Conservation (phyloP, 768 basidiomycete species). For the Sarcodon sp. region DNA sequence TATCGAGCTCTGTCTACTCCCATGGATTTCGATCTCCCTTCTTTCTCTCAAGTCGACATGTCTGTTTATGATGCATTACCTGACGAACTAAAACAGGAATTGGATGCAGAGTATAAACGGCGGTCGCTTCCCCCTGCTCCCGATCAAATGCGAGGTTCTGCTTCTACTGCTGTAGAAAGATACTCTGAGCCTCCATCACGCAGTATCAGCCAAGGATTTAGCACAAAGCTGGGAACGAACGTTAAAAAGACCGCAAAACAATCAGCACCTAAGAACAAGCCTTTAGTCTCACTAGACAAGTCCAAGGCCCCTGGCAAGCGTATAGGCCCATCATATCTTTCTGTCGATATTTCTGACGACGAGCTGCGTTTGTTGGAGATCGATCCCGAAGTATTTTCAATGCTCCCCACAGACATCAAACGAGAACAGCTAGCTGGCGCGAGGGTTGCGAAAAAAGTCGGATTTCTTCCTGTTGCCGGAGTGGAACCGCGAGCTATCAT, state of each 20-base stretch:
- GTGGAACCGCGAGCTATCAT: constrained; percentile 29
- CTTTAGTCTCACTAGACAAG: constrained; percentile 23
- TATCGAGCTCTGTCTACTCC: not conserved
- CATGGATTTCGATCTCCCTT: constrained; percentile 35
- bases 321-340: constrained; percentile 19
- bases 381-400: constrained; percentile 58
- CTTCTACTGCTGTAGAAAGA: not conserved
- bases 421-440: constrained; percentile 60
- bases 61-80: constrained; percentile 63
- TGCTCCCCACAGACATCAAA: constrained; percentile 54
- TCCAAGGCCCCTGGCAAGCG: constrained; percentile 24
- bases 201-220: constrained; percentile 1
- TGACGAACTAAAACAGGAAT: constrained; percentile 51
- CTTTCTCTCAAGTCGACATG: constrained; percentile 66
- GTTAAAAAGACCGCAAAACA: constrained; percentile 50
- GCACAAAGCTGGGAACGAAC: constrained; percentile 14
- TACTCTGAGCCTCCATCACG: constrained; percentile 6
- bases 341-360: constrained; percentile 28
- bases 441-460: constrained; percentile 28
- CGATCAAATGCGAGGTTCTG: constrained; percentile 25
- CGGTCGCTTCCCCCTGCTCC: constrained; percentile 21
- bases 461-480: constrained; percentile 8
- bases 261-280: constrained; percentile 41
- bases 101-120: constrained; percentile 53
- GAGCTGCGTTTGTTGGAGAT: constrained; percentile 57